phyloP scores from a whole-genome alignment of 1,284 basidiomycete species.

The Melanopsichium pennsylvanicum region DNA sequence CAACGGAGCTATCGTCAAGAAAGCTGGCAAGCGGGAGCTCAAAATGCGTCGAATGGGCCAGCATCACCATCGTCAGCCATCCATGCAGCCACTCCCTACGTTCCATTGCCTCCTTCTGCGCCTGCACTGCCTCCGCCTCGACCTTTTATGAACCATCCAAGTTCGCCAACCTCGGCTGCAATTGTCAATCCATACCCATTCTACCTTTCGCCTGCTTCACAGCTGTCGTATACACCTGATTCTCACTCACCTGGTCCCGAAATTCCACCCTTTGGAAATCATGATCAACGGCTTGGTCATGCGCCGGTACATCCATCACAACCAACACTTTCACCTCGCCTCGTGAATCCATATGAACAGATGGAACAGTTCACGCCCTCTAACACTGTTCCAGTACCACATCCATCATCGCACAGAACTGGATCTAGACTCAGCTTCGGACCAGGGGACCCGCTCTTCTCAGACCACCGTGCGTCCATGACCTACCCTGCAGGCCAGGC shows the following conservation, averaged over 20 bases:
- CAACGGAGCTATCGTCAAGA: constrained; percentile 9
- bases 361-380: not conserved
- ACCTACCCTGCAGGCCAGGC: not conserved
- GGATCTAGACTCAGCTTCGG: constrained; percentile 14
- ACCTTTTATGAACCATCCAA: not conserved
- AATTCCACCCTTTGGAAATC: too few species aligned
- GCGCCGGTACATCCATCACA: not conserved
- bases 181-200: not conserved
- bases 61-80: not conserved
- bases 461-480: not conserved
- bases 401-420: not conserved
- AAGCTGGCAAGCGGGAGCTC: constrained; percentile 2
- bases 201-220: not conserved
- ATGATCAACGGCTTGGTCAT: not conserved
- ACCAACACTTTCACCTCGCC: not conserved
- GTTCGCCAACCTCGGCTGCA: too few species aligned
- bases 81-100: not conserved
- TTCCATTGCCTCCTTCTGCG: constrained; percentile 12
- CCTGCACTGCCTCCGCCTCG: constrained; percentile 18
- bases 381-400: not conserved
- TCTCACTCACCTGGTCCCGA: too few species aligned
- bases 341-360: constrained; percentile 32
- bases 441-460: constrained; percentile 29
- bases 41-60: not conserved
- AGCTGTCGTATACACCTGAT: not conserved